Evolutionary conservation across 2,329 filamentous ascomycete species (phyloP).

Genomic region (Fusarium abutilonis): DNA sequence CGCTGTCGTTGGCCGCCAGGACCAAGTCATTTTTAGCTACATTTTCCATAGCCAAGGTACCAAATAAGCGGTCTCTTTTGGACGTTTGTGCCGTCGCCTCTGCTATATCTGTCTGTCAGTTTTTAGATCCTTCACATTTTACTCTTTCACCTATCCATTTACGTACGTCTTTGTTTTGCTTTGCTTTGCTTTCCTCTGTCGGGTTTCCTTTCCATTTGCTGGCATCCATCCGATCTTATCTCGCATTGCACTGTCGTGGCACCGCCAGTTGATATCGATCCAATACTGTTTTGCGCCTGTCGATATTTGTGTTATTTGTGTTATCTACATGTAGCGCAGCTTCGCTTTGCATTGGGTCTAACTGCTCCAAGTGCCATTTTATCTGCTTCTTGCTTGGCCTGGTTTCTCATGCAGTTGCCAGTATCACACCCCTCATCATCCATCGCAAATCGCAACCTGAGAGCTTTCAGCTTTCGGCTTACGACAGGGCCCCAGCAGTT

Average conservation of each 20-base stretch:
- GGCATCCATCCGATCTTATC: slow-evolving; percentile 1
- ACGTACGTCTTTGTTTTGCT: slow-evolving; percentile 6
- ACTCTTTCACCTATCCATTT: slow-evolving; percentile 16
- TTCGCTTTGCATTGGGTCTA: slow-evolving; percentile 25
- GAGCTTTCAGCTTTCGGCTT: slow-evolving; percentile 4
- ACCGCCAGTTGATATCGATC: slow-evolving; percentile 27
- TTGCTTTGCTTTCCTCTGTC: slow-evolving; percentile 2
- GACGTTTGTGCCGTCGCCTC: slow-evolving; percentile 28
- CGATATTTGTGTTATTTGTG: slow-evolving; percentile 18
- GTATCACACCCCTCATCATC: slow-evolving; percentile 30
- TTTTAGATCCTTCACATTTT: slow-evolving; percentile 23
- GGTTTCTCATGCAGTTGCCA: slow-evolving; percentile 14
- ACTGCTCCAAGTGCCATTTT: slow-evolving; percentile 25
- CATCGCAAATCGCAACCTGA: slow-evolving; percentile 25
- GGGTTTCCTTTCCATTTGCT: slow-evolving; percentile 17
- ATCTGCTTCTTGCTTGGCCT: slow-evolving; percentile 17
- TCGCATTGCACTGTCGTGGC: slow-evolving; percentile 5
- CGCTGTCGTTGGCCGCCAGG: slow-evolving; percentile 30
- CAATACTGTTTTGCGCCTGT: slow-evolving; percentile 13
- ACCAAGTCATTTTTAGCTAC: slow-evolving; percentile 40
- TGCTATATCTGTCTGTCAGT: slow-evolving; percentile 31
- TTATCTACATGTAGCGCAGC: slow-evolving; percentile 26
- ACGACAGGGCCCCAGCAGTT: slow-evolving; percentile 16
- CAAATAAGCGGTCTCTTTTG: slow-evolving; percentile 28
- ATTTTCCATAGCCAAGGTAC: slow-evolving; percentile 24